A percentile compares a stretch with the other conserved stretches of the same genome.
Evolutionary conservation across 2,329 filamentous ascomycete species (phyloP).

Genomic region (Rhinocladiella mackenziei): DNA sequence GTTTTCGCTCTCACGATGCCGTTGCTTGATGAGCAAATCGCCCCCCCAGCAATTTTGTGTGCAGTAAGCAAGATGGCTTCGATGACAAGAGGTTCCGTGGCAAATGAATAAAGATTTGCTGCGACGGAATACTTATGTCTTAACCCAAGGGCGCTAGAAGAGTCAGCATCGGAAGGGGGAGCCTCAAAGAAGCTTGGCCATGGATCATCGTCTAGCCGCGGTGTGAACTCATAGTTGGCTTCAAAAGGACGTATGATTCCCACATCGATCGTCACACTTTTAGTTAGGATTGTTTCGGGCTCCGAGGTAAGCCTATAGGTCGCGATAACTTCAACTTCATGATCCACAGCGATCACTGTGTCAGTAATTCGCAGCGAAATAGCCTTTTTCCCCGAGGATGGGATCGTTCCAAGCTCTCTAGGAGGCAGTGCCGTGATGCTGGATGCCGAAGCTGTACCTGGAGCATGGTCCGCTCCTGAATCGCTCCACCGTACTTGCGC

Average conservation of each 20-base stretch:
- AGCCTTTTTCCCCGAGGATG: slow-evolving; percentile 32
- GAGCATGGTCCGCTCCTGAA: slow-evolving; percentile 30
- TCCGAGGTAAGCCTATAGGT: slow-evolving; percentile 78
- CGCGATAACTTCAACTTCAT: slow-evolving; percentile 68
- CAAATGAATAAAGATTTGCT: slow-evolving; percentile 70
- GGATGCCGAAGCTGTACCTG: slow-evolving; percentile 22
- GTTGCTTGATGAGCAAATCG: slow-evolving; percentile 50
- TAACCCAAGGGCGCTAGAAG: slow-evolving; percentile 53
- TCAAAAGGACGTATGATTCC: slow-evolving; percentile 81
- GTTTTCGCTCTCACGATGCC: slow-evolving; percentile 16
- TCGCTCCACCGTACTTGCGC: slow-evolving; percentile 48
- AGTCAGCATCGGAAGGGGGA: slow-evolving; percentile 10
- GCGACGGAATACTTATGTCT: slow-evolving; percentile 76
- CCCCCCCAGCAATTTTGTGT: slow-evolving; percentile 58
- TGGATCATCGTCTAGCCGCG: slow-evolving; percentile 67
- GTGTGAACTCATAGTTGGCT: slow-evolving; percentile 81
- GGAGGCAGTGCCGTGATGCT: slow-evolving; percentile 12
- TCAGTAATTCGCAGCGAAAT: slow-evolving; percentile 49
- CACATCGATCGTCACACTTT: slow-evolving; percentile 65
- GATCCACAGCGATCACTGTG: slow-evolving; percentile 51
- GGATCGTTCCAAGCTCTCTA: slow-evolving; percentile 28
- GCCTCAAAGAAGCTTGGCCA: slow-evolving; percentile 84
- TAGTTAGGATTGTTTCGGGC: slow-evolving; percentile 72
- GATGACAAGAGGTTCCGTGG: slow-evolving; percentile 57
- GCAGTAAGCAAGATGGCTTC: slow-evolving; percentile 63